Evolutionary conservation across 2,329 filamentous ascomycete species (phyloP).

Genomic region (Fusarium cicatricum): DNA sequence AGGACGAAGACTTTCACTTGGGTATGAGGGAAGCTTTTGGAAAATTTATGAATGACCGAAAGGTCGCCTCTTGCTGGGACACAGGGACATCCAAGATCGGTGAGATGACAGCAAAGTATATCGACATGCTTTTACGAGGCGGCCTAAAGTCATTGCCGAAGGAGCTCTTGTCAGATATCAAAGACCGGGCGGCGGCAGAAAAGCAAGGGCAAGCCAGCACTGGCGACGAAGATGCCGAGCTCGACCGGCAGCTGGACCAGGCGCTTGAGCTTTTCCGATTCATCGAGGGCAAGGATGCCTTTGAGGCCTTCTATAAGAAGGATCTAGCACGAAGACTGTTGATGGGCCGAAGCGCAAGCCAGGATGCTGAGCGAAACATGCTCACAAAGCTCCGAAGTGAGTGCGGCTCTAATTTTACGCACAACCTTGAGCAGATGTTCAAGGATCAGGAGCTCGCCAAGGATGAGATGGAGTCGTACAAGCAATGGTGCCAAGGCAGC

Average conservation of each 20-base stretch:
- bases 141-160: constrained; percentile 85
- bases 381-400: constrained; percentile 89
- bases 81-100: constrained; percentile 93
- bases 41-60: constrained; percentile 90
- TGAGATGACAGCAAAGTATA: constrained; percentile 98
- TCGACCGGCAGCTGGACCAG: constrained; percentile 91
- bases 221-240: constrained; percentile 88
- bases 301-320: constrained; percentile 99
- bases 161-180: constrained; percentile 68
- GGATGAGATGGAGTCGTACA: constrained; percentile 94
- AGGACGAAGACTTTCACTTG: constrained; percentile 79
- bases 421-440: constrained; percentile 99
- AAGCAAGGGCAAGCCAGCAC: constrained; percentile 71
- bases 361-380: constrained; percentile 97
- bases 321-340: constrained; percentile 89
- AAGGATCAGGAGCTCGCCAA: constrained; percentile 94
- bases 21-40: constrained; percentile 86
- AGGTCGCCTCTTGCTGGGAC: constrained; percentile 74
- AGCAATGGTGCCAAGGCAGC: constrained; percentile 67
- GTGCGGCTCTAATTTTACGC: constrained; percentile 92
- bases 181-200: constrained; percentile 65
- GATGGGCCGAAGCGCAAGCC: constrained; percentile 91
- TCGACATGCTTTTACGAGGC: constrained; percentile 87
- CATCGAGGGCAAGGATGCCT: constrained; percentile 95
- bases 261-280: constrained; percentile 95